These are phyloP conservation scores for Mortierella sp. DNA, from an alignment of 371 early-diverging fungal species.

Conservation along the genomic window DNA sequence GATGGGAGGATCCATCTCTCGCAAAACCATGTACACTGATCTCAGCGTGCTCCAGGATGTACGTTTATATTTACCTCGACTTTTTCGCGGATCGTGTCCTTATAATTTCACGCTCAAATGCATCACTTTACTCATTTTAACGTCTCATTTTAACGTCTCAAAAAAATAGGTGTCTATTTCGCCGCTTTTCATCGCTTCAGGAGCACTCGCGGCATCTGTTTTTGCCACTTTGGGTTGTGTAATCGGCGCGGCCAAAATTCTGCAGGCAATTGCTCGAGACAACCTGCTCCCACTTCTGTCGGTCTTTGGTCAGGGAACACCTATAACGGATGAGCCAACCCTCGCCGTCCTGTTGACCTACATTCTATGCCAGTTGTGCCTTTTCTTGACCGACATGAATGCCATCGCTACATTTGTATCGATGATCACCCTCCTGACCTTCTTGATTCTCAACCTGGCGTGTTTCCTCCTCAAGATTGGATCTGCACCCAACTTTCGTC, in stretches of 20 bases:
- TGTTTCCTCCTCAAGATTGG: constrained; percentile 73
- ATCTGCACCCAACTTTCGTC: constrained; percentile 77
- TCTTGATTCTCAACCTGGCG: constrained; percentile 72
- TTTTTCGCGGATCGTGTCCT: too few relatives aligned
- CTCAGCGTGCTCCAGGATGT: constrained; percentile 72
- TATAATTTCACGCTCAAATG: too few relatives aligned
- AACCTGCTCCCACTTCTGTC: constrained; percentile 59
- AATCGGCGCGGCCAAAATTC: constrained; percentile 70
- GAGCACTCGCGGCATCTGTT: constrained; percentile 70
- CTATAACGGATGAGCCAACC: constrained; percentile 58
- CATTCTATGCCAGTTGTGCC: constrained; percentile 65
- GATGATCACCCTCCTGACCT: constrained; percentile 70
- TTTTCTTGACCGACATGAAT: constrained; percentile 71
- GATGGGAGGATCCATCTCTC: constrained; percentile 69
- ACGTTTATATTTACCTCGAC: constrained; percentile 15
- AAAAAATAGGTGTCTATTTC: constrained; percentile 52
- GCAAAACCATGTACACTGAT: constrained; percentile 66
- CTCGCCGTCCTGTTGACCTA: constrained; percentile 65
- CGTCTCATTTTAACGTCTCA: background rate
- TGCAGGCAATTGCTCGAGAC: constrained; percentile 74
- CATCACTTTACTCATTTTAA: background rate
- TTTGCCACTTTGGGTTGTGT: constrained; percentile 70
- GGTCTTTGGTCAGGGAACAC: constrained; percentile 56
- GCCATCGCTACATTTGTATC: constrained; percentile 74
- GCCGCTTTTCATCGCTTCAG: constrained; percentile 64